phyloP scores from a whole-genome alignment of 1,284 basidiomycete genomes.

The Apiotrichum montevideense region DNA sequence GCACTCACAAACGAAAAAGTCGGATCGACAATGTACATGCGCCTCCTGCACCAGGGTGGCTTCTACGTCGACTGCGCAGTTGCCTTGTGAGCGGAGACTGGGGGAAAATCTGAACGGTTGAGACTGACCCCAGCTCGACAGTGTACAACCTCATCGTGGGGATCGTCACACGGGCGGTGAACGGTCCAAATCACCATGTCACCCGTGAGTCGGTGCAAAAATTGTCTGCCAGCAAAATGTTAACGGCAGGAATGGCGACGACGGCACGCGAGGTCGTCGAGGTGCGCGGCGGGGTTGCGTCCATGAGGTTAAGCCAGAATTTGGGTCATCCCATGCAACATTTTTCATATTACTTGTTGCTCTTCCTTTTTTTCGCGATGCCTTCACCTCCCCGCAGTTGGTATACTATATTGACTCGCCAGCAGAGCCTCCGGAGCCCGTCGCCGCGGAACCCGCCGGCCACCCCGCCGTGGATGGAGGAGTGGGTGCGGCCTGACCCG shows the following conservation, averaged over 20 bases:
- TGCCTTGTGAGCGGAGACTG: slow-evolving; percentile 19
- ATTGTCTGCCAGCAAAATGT: too few relatives aligned
- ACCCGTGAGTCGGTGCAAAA: background rate
- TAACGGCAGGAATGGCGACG: slow-evolving; percentile 18
- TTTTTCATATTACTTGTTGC: too few relatives aligned
- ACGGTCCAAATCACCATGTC: slow-evolving; percentile 18
- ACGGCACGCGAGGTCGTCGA: slow-evolving; percentile 39
- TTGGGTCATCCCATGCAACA: too few relatives aligned
- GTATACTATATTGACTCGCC: background rate
- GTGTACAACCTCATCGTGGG: slow-evolving; percentile 24
- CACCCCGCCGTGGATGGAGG: background rate
- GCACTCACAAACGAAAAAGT: slow-evolving; percentile 23
- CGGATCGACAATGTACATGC: slow-evolving; percentile 23
- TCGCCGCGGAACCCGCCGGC: background rate
- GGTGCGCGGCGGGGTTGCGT: slow-evolving; percentile 8
- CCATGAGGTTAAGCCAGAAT: background rate
- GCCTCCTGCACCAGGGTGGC: slow-evolving; percentile 30
- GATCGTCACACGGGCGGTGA: slow-evolving; percentile 22
- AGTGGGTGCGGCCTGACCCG: slow-evolving; percentile 10
- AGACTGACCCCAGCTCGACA: slow-evolving; percentile 16
- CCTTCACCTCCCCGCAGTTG: too few relatives aligned
- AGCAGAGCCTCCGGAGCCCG: background rate
- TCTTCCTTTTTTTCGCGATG: too few relatives aligned
- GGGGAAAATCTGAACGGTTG: background rate
- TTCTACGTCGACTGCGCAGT: slow-evolving; percentile 31